Conservation (phyloP, 176 grass and related monocot species). For the Juncus inflexus region DNA sequence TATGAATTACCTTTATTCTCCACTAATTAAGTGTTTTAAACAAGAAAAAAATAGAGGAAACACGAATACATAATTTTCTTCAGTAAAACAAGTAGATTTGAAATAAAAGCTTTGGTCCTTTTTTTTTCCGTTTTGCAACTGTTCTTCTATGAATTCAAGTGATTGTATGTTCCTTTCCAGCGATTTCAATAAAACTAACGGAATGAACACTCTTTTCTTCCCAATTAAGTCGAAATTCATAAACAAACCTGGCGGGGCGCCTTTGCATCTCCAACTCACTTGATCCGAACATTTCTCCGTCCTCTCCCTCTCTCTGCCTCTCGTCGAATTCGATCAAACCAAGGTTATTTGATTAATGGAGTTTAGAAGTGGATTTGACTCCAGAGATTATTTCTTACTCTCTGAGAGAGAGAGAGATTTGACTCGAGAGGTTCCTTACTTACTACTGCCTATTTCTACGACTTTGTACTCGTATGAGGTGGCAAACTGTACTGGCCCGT, state of each 20-base stretch:
- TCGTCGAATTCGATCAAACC: constrained; percentile 24
- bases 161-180: no score
- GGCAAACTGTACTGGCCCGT: no score
- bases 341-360: constrained; percentile 11
- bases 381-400: no score
- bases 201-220: neutral
- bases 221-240: neutral
- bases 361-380: no score
- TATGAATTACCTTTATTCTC: constrained; percentile 5
- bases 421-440: no score
- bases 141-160: neutral
- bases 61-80: no score
- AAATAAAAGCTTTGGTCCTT: neutral
- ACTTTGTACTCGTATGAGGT: neutral
- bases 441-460: neutral
- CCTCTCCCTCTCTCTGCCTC: neutral
- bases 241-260: constrained; percentile 33
- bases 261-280: constrained; percentile 82
- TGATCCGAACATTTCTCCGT: constrained; percentile 50
- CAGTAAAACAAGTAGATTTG: neutral
- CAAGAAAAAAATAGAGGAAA: no score
- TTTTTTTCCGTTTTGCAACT: neutral
- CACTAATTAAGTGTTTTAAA: neutral
- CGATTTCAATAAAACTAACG: neutral
- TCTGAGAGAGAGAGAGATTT: no score